These are phyloP conservation scores for Cytospora leucostoma DNA, from an alignment of 2,329 filamentous ascomycete genomes.

Conservation along the genomic window DNA sequence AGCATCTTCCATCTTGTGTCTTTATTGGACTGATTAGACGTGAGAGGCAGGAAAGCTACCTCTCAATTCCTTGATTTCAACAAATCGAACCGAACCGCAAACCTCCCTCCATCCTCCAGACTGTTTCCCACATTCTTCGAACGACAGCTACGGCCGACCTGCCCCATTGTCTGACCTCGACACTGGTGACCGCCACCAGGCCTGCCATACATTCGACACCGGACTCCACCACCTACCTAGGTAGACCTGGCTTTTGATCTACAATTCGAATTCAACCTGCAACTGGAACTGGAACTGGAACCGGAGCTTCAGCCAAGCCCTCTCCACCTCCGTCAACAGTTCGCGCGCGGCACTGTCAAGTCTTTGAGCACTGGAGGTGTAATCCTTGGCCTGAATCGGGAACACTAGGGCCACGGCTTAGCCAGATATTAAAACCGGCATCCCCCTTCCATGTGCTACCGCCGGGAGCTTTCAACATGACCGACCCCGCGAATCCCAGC, in stretches of 20 bases:
- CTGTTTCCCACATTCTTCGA: not conserved
- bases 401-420: constrained; percentile 18
- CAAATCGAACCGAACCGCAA: not conserved
- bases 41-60: constrained; percentile 13
- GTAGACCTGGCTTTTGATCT: no score
- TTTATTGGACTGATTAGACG: constrained; percentile 11
- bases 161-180: not conserved
- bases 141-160: not conserved
- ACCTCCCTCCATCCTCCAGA: constrained; percentile 6
- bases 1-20: constrained; percentile 14
- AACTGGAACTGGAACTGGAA: not conserved
- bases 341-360: constrained; percentile 6
- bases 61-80: not conserved
- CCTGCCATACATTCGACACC: not conserved
- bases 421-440: constrained; percentile 18
- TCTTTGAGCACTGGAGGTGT: not conserved
- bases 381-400: constrained; percentile 14
- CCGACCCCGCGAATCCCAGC: constrained; percentile 30
- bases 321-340: constrained; percentile 6
- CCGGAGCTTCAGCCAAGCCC: constrained; percentile 9
- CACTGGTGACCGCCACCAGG: not conserved
- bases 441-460: constrained; percentile 20
- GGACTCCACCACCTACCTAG: not conserved
- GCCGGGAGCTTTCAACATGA: constrained; percentile 23
- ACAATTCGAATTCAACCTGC: not conserved